Base-by-base conservation (phyloP, 148 eudicot genomes). In the Linanthus parryae region DNA sequence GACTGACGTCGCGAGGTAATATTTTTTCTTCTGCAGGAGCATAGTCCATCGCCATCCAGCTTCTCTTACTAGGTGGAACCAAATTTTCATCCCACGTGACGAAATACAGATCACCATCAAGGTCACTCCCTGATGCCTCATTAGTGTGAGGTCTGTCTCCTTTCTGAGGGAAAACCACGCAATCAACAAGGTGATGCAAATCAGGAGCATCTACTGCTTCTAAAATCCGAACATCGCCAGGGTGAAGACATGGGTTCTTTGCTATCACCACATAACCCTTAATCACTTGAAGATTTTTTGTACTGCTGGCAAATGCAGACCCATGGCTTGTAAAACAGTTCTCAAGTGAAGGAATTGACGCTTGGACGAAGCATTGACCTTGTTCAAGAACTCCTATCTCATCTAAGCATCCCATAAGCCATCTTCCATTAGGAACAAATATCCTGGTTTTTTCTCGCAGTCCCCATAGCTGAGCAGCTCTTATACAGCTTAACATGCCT, bases 91-190 rank as follows among this genome's bases (percentile, higher is more conserved):
- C 98, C 98, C 98, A 91, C 0, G 89, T 69, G 14, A 91, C 95
- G 61, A 86, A 91, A 52, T 91, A 91, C 9, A 81, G 70, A 75
- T 90, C 98, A 1, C 95, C 95, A 75, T 91, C 98, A 8, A 91
- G 74, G 61, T 91, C 98, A 67, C 98, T 91, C 30, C 98, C 98
- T 0, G 98, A 91, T 1, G 94, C 94, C 65, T 91, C 98, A 67
- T 91, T 61, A 10, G 98, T 35, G 57, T 91, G 98, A 2, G 98
- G 95, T 23, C 98, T 67, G 20, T 83, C 82, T 6, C 98, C 98
- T 52, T 86, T 86, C 56, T 83, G 95, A 21, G 98, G 98, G 27
- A 91, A 91, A 34, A 86, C 70, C 7, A 91, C 55, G 58, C 98
- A 91, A 41, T 91, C 98, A 51, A 51, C 70, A 18, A 91, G 83